These are phyloP conservation scores for Schizosaccharomyces lindneri DNA, from an alignment of 805 yeast species.

Conservation along the genomic window DNA sequence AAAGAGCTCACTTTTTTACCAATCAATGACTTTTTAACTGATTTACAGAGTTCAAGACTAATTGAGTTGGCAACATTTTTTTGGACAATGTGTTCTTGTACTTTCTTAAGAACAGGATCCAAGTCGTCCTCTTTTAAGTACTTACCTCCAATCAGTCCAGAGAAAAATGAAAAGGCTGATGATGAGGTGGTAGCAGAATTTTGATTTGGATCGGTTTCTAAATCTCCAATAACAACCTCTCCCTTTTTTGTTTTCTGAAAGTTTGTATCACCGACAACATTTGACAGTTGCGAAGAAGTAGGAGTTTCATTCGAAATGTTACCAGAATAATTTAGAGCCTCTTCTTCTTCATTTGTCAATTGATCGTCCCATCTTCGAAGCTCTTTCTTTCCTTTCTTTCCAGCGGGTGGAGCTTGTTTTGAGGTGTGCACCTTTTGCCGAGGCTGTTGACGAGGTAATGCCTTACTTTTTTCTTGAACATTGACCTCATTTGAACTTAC, in stretches of 20 bases:
- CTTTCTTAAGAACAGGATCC: slow-evolving; percentile 33
- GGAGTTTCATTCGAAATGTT: background rate
- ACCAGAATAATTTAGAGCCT: slow-evolving; percentile 32
- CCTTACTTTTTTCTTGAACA: background rate
- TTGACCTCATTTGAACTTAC: background rate
- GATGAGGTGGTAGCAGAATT: slow-evolving; percentile 8
- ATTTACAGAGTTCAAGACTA: slow-evolving; percentile 43
- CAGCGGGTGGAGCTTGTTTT: slow-evolving; percentile 4
- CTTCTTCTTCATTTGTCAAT: slow-evolving; percentile 21
- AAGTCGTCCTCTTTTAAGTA: slow-evolving; percentile 39
- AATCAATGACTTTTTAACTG: slow-evolving; percentile 41
- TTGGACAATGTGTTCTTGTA: slow-evolving; percentile 52
- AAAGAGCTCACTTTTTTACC: slow-evolving; percentile 52
- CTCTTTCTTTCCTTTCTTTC: slow-evolving; percentile 16
- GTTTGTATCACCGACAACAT: slow-evolving; percentile 10
- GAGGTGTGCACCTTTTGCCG: slow-evolving; percentile 1
- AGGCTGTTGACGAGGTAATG: background rate
- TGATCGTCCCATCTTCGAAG: slow-evolving; percentile 40
- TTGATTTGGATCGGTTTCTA: slow-evolving; percentile 11
- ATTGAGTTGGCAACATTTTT: slow-evolving; percentile 85
- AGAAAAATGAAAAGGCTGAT: slow-evolving; percentile 33
- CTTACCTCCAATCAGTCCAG: slow-evolving; percentile 43
- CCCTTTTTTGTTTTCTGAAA: slow-evolving; percentile 26
- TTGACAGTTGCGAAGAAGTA: background rate
- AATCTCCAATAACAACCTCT: slow-evolving; percentile 39